These are phyloP conservation scores for Tolypocladium cylindrosporum DNA, from an alignment of 2,329 filamentous ascomycete species.

Conservation along the genomic window DNA sequence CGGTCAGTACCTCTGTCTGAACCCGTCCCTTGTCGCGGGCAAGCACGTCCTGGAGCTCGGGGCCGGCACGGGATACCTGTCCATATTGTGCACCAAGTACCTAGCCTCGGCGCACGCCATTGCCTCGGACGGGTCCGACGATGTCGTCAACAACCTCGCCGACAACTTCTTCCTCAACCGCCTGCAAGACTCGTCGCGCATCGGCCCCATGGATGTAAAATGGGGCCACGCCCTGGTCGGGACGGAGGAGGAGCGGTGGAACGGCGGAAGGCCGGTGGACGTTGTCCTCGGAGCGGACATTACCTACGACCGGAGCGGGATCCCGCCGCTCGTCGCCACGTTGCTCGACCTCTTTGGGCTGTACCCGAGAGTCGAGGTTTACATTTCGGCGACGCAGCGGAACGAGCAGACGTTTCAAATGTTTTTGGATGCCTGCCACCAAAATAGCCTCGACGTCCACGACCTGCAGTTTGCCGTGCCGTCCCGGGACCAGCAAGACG, in stretches of 20 bases:
- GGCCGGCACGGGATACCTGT: slow-evolving; percentile 66
- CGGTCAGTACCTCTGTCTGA: slow-evolving; percentile 53
- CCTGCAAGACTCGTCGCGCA: slow-evolving; percentile 36
- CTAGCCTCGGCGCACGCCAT: slow-evolving; percentile 50
- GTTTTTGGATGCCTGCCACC: slow-evolving; percentile 51
- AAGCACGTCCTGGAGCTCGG: slow-evolving; percentile 63
- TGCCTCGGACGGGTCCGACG: slow-evolving; percentile 65
- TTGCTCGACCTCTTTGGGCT: slow-evolving; percentile 50
- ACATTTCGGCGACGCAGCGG: slow-evolving; percentile 62
- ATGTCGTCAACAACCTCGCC: slow-evolving; percentile 56
- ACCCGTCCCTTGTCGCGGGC: slow-evolving; percentile 32
- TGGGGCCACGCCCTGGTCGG: slow-evolving; percentile 55
- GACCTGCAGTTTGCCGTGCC: slow-evolving; percentile 32
- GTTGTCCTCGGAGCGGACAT: slow-evolving; percentile 68
- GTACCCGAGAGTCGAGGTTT: slow-evolving; percentile 44
- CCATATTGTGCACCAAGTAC: slow-evolving; percentile 62
- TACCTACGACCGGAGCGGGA: slow-evolving; percentile 60
- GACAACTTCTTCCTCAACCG: slow-evolving; percentile 61
- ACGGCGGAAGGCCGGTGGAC: slow-evolving; percentile 39
- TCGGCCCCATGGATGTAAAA: slow-evolving; percentile 45
- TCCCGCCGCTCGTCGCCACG: slow-evolving; percentile 55
- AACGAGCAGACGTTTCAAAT: slow-evolving; percentile 58
- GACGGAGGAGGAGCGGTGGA: slow-evolving; percentile 45
- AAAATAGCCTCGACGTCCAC: slow-evolving; percentile 30
- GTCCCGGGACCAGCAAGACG: slow-evolving; percentile 33